These are phyloP conservation scores for Pseudoturritis turrita DNA, from an alignment of 345 rosid species.

Conservation along the genomic window DNA sequence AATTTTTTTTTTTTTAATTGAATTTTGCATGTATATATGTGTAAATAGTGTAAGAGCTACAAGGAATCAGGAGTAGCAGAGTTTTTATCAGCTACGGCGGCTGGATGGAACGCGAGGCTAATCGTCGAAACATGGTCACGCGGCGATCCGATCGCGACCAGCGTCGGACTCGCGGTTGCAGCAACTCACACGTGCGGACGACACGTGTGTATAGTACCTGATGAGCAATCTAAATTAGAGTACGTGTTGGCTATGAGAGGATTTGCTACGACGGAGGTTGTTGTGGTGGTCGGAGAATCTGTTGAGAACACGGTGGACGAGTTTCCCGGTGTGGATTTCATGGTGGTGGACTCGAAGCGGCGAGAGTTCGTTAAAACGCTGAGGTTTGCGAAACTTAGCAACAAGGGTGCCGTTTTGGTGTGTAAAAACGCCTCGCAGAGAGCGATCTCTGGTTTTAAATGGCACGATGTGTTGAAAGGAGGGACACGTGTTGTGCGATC, in stretches of 20 bases:
- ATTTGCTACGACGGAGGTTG: slow-evolving; percentile 23
- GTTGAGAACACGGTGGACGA: slow-evolving; percentile 46
- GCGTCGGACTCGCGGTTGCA: slow-evolving; percentile 73
- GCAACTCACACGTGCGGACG: slow-evolving; percentile 64
- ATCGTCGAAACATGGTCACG: slow-evolving; percentile 73
- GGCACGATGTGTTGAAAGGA: slow-evolving; percentile 49
- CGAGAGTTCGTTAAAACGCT: slow-evolving; percentile 56
- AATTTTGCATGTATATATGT: neutral
- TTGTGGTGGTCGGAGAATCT: slow-evolving; percentile 51
- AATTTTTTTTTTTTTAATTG: neutral
- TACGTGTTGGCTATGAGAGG: slow-evolving; percentile 41
- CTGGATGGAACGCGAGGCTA: slow-evolving; percentile 78
- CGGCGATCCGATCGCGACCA: slow-evolving; percentile 57
- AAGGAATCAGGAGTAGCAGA: slow-evolving; percentile 66
- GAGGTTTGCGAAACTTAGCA: slow-evolving; percentile 53
- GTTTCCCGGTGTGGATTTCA: slow-evolving; percentile 57
- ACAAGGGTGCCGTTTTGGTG: slow-evolving; percentile 68
- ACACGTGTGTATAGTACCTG: slow-evolving; percentile 79
- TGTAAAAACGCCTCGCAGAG: slow-evolving; percentile 64
- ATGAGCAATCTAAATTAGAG: slow-evolving; percentile 56
- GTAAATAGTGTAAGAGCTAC: slow-evolving; percentile 44
- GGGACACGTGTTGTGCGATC: slow-evolving; percentile 67
- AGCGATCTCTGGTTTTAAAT: slow-evolving; percentile 42
- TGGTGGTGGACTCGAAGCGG: slow-evolving; percentile 66
- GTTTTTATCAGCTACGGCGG: slow-evolving; percentile 81